Base-by-base conservation (phyloP, 2,329 filamentous ascomycete species). In the Cryphonectria parasitica region DNA sequence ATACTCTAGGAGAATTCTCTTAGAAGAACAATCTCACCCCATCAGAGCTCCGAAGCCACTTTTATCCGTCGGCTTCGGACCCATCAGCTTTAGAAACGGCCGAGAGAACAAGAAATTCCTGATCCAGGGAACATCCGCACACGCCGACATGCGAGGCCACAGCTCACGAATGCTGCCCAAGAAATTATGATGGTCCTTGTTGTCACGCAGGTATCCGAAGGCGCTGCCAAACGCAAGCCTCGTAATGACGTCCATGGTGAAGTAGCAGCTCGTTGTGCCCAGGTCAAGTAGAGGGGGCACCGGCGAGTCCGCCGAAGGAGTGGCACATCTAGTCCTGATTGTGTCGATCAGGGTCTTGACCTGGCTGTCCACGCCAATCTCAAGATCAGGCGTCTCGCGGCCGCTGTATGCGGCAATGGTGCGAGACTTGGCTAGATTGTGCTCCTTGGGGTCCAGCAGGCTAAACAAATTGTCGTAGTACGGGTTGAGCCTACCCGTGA, bases 171-270 rank as follows among this genome's bases (percentile, higher is more conserved):
- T 76, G n/a, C 81, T 81, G 58, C 77, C 74, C 49, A 83, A 77
- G 73, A 83, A 84, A 17, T 78, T 79, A 69, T 82, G 82, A 0
- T 81, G 78, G 72, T 85, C 83, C 11, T 77, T 76, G 71, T 85
- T 80, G 7, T 75, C 71, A 15, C 77, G 76, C 2, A 84, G 74
- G 71, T 82, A 83, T 17, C 82, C 82, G 68, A 84, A 84, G 1
- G 79, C 74, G 34, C 80, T 73, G 34, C 84, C 84, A 39, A 86
- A 81, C 0, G 82, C 82, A 10, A 86, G 73, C 36, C 80, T 79
- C 43, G 80, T 83, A 69, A 87, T 83, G 25, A 86, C 82, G 70
- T 87, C 85, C 2, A 86, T 76, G 1, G 83, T 84, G 69, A 86
- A 82, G 77, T 80, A 85, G 45, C 83, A 81, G 7, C 82, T 79